phyloP scores from a whole-genome alignment of 495 filamentous ascomycete genomes.

The Tuber umbilicatum region DNA sequence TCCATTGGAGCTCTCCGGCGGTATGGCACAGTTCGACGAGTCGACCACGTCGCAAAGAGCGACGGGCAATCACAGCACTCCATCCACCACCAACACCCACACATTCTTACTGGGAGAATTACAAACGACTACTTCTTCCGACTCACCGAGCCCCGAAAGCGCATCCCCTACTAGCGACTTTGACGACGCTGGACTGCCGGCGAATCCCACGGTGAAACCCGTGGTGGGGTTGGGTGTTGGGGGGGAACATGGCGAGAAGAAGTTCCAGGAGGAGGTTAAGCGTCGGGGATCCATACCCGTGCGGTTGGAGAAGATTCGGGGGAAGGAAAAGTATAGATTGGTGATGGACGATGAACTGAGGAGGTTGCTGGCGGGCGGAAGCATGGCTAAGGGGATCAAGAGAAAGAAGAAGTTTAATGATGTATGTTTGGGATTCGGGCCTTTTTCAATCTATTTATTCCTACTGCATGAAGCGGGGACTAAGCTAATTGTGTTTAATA shows the following conservation, averaged over 20 bases:
- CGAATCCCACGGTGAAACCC: neutral
- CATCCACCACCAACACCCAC: neutral
- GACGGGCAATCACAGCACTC: neutral
- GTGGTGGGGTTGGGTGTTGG: neutral
- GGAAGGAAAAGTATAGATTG: constrained; percentile 34
- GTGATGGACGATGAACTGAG: constrained; percentile 31
- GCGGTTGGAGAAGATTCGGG: constrained; percentile 31
- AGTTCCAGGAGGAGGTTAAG: constrained; percentile 1
- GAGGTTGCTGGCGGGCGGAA: constrained; percentile 15
- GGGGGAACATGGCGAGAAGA: neutral
- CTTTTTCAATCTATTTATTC: neutral
- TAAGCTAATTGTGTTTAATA: constrained; percentile 6
- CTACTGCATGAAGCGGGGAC: constrained; percentile 8
- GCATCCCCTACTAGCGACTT: neutral
- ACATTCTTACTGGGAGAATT: neutral
- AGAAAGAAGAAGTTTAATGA: constrained; percentile 55
- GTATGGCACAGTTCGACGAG: neutral
- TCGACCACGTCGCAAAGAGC: constrained; percentile 4
- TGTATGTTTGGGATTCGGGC: constrained; percentile 21
- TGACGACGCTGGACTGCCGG: neutral
- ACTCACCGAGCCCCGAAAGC: neutral
- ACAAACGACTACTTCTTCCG: neutral
- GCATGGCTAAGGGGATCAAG: constrained; percentile 17
- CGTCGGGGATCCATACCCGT: constrained; percentile 32
- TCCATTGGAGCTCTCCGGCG: neutral